phyloP scores from a whole-genome alignment of 805 yeast genomes.

The Candida endomychidarum region DNA sequence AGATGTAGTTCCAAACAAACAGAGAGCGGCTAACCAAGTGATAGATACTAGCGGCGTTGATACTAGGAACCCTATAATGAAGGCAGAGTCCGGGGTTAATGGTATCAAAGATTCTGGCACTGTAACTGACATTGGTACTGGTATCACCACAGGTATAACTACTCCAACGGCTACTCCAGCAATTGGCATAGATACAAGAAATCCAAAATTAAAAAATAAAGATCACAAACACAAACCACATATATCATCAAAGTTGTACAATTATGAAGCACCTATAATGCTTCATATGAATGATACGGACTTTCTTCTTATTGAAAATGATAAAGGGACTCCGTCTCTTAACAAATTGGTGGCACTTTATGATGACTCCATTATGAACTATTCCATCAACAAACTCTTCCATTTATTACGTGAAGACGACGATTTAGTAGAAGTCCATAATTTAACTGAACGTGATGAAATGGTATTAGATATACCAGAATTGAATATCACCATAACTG shows the following conservation, averaged over 20 bases:
- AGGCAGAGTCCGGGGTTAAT: no score
- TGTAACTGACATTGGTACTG: no score
- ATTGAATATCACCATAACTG: slow-evolving; percentile 28
- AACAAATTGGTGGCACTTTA: slow-evolving; percentile 27
- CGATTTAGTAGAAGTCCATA: slow-evolving; percentile 25
- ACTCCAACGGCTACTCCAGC: no score
- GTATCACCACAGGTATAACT: no score
- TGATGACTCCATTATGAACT: slow-evolving; percentile 19
- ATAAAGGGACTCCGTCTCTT: slow-evolving; percentile 10
- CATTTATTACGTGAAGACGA: slow-evolving; percentile 25
- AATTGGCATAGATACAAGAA: no score
- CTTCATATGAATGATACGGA: slow-evolving; percentile 24
- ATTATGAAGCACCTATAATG: slow-evolving; percentile 20
- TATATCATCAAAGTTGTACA: no score
- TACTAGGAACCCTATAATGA: no score
- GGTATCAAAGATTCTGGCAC: no score
- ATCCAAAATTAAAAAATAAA: no score
- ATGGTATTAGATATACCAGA: slow-evolving; percentile 28
- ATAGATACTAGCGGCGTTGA: no score
- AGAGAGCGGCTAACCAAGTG: no score
- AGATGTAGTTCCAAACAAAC: no score
- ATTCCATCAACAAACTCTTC: slow-evolving; percentile 27
- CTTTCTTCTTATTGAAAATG: slow-evolving; percentile 28
- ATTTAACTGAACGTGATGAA: slow-evolving; percentile 27
- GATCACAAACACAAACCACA: not conserved